Percentiles rank a stretch among this genome's conserved stretches.
phyloP scores from a whole-genome alignment of 1,284 basidiomycete species.

The Rhodotorula sp. region DNA sequence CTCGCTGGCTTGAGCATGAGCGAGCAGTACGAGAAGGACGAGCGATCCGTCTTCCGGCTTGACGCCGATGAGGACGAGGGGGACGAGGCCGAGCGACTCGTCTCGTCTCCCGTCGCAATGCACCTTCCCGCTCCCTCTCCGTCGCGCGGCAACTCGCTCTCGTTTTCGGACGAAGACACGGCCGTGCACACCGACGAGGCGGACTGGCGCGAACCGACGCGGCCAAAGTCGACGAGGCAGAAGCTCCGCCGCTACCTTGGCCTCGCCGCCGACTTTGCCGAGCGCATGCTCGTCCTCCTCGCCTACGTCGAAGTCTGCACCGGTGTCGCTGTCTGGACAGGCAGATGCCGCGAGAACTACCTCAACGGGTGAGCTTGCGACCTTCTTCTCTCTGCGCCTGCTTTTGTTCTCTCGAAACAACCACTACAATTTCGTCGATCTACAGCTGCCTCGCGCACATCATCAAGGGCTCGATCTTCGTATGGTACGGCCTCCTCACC shows the following conservation, averaged over 20 bases:
- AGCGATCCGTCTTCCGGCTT: slow-evolving; percentile 2
- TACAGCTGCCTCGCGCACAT: slow-evolving; percentile 80
- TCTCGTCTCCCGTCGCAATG: slow-evolving; percentile 19
- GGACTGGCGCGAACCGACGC: slow-evolving; percentile 11
- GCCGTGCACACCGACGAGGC: slow-evolving; percentile 35
- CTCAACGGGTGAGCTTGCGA: slow-evolving; percentile 39
- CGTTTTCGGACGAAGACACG: slow-evolving; percentile 31
- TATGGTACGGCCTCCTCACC: slow-evolving; percentile 73
- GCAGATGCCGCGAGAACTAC: slow-evolving; percentile 49
- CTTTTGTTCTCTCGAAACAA: slow-evolving; percentile 61
- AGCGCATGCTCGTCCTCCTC: slow-evolving; percentile 30
- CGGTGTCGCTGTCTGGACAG: slow-evolving; percentile 31
- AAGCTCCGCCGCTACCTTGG: slow-evolving; percentile 3
- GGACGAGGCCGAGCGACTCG: slow-evolving; percentile 27
- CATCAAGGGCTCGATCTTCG: slow-evolving; percentile 64
- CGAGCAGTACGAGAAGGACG: slow-evolving; percentile 26
- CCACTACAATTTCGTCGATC: too few relatives aligned
- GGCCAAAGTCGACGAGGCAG: background rate
- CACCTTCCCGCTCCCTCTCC: slow-evolving; percentile 10
- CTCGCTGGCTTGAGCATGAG: background rate
- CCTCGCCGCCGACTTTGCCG: background rate
- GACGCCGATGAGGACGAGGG: slow-evolving; percentile 35
- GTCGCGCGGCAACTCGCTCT: slow-evolving; percentile 23
- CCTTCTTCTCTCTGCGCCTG: slow-evolving; percentile 57
- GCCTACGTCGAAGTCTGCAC: slow-evolving; percentile 22